These are phyloP conservation scores for Puccinia polysora DNA, from an alignment of 1,284 basidiomycete genomes.

Conservation along the genomic window DNA sequence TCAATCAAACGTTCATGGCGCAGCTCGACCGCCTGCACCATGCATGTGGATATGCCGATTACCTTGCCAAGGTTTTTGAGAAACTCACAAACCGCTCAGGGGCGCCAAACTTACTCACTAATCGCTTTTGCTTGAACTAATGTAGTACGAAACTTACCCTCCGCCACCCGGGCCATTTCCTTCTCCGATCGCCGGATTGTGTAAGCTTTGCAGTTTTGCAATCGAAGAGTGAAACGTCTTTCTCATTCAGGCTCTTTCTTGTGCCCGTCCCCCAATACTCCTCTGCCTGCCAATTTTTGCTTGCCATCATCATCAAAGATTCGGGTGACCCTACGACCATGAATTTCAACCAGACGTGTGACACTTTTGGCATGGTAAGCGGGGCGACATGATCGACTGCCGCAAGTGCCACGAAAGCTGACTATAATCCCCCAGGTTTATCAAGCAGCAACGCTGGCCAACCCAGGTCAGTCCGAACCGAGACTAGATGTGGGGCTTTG, in stretches of 20 bases:
- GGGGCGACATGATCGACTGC: not conserved
- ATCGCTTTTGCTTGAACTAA: not conserved
- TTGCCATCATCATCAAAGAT: not conserved
- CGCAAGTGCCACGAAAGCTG: not conserved
- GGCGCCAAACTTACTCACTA: not conserved
- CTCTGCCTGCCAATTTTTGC: not conserved
- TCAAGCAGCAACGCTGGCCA: constrained; percentile 12
- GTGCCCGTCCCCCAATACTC: not conserved
- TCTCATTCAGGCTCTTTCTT: not conserved
- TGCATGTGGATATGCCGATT: constrained; percentile 42
- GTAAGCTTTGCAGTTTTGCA: constrained; percentile 3
- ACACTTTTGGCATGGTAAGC: constrained; percentile 25
- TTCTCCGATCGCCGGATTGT: constrained; percentile 7
- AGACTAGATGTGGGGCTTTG: not conserved
- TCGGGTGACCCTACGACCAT: not conserved
- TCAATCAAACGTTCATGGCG: constrained; percentile 27
- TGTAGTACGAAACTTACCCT: constrained; percentile 32
- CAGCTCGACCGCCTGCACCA: constrained; percentile 19
- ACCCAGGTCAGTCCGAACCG: constrained; percentile 5
- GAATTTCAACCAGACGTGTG: not conserved
- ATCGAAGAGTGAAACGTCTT: not conserved
- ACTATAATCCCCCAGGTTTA: constrained; percentile 4
- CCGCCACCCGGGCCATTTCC: constrained; percentile 34
- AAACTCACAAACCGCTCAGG: not conserved
- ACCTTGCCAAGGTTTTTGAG: constrained; percentile 22